These are phyloP conservation scores for Fusarium sp. DNA, from an alignment of 2,329 filamentous ascomycete genomes.

Conservation along the genomic window DNA sequence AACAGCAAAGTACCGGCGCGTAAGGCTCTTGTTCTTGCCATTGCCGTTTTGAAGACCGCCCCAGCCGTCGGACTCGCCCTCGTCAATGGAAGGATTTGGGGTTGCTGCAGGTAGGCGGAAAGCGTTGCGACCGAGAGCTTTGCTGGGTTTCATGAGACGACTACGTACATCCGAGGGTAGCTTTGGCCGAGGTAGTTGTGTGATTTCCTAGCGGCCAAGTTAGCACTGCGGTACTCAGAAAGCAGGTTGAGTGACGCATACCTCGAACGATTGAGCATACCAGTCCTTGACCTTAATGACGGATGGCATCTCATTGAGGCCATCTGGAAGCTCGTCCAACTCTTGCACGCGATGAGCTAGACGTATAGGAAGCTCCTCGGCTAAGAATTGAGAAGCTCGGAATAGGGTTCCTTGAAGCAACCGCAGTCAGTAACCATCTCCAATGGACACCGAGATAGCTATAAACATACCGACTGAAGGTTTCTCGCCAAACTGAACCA, in stretches of 20 bases:
- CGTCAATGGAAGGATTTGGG: conserved; percentile 87
- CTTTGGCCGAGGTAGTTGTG: conserved; percentile 81
- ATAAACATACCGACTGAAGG: conserved; percentile 88
- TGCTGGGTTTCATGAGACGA: conserved; percentile 78
- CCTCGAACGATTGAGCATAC: conserved; percentile 99
- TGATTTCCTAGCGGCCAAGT: conserved; percentile 79
- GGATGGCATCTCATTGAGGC: conserved; percentile 97
- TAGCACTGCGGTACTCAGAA: conserved; percentile 9
- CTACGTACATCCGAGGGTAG: conserved; percentile 82
- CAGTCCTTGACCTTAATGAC: conserved; percentile 95
- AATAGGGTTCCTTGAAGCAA: conserved; percentile 83
- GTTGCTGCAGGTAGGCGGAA: conserved; percentile 85
- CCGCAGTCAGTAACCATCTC: conserved; percentile 46
- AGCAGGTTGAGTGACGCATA: conserved; percentile 56
- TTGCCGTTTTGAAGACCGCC: conserved; percentile 60
- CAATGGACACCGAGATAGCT: conserved; percentile 85
- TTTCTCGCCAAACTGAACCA: conserved; percentile 98
- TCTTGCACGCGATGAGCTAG: conserved; percentile 97
- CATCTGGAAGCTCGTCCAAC: conserved; percentile 91
- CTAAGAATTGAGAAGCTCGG: conserved; percentile 96
- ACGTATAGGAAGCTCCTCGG: conserved; percentile 96
- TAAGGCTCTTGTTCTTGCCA: conserved; percentile 63
- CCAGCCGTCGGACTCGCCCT: conserved; percentile 81
- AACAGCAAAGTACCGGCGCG: conserved; percentile 83
- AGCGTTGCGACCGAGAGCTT: conserved; percentile 66